Evolutionary conservation across 2,329 filamentous ascomycete species (phyloP), one percentile per base, ranked within the genome.

Genomic region (Biscogniauxia marginata): DNA sequence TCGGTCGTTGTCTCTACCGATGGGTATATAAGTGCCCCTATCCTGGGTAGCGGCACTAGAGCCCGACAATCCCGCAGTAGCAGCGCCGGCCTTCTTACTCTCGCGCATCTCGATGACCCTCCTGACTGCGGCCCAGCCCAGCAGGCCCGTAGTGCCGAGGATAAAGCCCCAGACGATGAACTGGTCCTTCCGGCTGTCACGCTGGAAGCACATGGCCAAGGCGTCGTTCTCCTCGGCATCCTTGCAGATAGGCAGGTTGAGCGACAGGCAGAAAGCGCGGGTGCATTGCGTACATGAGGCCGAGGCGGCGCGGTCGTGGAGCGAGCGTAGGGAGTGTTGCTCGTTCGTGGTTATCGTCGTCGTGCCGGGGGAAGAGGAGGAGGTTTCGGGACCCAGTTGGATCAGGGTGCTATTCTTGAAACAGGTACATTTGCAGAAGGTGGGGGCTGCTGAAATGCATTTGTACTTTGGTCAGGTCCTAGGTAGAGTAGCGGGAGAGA

Each of bases 381-480:
- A 70, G 52, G 72, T 65, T 56, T 77, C 72, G 3, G 80, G 78
- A n/a, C 78, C 81, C 8, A 87, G 78, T 13, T 81, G 78, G 67
- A 88, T 85, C 66, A 88, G 85, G 62, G 84, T 87, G 77, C 82
- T 85, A 75, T 88, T 87, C 64, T 83, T 84, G 75, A 86, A 86
- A 75, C 85, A 88, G 63, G 84, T 87, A 74, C 85, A 88, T 78
- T 88, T 88, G 78, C 85, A 88, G 70, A 87, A 88, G 1, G 82
- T 83, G 18, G 83, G 84, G 46, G 83, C 80, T 25, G 81, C 84
- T 87, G 65, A 44, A 5, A 23, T 34, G 13, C 8, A 34, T 43
- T 19, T 18, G 23, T 43, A 8, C 1, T 24, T n/a, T 25, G 20
- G 55, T 48, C n/a, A n/a, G n/a, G n/a, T n/a, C n/a, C n/a, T n/a